Evolutionary conservation across 257 asterid genomes (phyloP).

Genomic region (Craterostigma plantagineum): DNA sequence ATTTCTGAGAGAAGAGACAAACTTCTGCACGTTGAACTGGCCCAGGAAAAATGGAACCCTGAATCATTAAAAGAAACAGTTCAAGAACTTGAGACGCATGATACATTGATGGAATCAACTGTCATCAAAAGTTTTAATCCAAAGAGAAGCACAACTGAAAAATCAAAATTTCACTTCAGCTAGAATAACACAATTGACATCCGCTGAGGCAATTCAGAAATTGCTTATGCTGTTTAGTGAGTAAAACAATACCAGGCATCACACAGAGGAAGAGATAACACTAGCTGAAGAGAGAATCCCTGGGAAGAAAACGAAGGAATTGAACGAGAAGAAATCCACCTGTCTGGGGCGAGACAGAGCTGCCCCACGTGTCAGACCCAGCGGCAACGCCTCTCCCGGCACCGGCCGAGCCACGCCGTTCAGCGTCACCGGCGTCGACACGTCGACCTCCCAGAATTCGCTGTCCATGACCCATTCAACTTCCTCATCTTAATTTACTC

Average conservation of each 20-base stretch:
- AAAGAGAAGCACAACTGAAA: too few species aligned
- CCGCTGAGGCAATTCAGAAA: neutral
- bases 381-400: constrained; percentile 31
- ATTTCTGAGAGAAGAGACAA: constrained; percentile 22
- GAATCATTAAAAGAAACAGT: too few species aligned
- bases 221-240: neutral
- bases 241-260: constrained; percentile 41
- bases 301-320: constrained; percentile 34
- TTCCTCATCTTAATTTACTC: constrained; percentile 27
- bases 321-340: constrained; percentile 66
- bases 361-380: constrained; percentile 52
- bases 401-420: constrained; percentile 56
- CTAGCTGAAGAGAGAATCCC: constrained; percentile 48
- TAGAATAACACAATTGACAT: too few species aligned
- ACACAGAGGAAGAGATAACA: constrained; percentile 31
- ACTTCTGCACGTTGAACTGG: constrained; percentile 53
- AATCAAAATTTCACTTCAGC: too few species aligned
- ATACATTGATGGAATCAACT: too few species aligned
- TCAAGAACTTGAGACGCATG: too few species aligned
- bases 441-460: constrained; percentile 60
- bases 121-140: too few species aligned
- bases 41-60: constrained; percentile 53
- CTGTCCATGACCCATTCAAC: constrained; percentile 73
- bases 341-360: constrained; percentile 53
- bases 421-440: constrained; percentile 56